These are phyloP conservation scores for Micromonas pusilla DNA, from an alignment of 139 green algal genomes.

Conservation along the genomic window DNA sequence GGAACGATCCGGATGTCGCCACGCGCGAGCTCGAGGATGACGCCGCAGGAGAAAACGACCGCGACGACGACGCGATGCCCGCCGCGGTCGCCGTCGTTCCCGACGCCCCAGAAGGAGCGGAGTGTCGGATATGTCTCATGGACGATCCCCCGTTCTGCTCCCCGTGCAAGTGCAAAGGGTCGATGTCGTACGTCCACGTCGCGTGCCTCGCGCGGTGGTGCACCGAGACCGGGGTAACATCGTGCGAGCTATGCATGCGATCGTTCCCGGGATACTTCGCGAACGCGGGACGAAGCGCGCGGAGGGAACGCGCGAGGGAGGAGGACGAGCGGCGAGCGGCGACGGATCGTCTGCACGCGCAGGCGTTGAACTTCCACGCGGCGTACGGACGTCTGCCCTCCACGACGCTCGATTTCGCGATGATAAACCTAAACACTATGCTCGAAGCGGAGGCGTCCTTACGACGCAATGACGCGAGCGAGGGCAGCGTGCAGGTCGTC, in stretches of 20 bases:
- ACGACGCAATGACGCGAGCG: background rate
- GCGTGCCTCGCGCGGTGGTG: background rate
- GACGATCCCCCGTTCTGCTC: background rate
- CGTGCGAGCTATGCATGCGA: background rate
- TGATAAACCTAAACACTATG: background rate
- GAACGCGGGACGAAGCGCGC: background rate
- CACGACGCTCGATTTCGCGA: background rate
- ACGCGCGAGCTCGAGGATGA: background rate
- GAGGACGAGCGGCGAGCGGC: background rate
- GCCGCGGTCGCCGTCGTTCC: background rate
- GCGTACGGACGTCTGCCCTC: background rate
- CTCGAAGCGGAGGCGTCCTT: background rate
- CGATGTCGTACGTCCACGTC: background rate
- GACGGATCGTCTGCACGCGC: background rate
- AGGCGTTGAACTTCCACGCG: background rate
- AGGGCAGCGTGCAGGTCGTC: background rate
- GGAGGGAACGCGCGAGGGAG: background rate
- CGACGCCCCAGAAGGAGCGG: background rate
- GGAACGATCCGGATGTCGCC: no score
- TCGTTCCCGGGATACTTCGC: background rate
- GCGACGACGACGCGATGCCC: background rate
- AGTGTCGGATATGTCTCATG: background rate
- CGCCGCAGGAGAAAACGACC: background rate
- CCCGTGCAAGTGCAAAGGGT: background rate
- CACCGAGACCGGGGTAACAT: background rate